phyloP scores from a whole-genome alignment of 306 rosid genomes.

The Gastrolobium villosum region DNA sequence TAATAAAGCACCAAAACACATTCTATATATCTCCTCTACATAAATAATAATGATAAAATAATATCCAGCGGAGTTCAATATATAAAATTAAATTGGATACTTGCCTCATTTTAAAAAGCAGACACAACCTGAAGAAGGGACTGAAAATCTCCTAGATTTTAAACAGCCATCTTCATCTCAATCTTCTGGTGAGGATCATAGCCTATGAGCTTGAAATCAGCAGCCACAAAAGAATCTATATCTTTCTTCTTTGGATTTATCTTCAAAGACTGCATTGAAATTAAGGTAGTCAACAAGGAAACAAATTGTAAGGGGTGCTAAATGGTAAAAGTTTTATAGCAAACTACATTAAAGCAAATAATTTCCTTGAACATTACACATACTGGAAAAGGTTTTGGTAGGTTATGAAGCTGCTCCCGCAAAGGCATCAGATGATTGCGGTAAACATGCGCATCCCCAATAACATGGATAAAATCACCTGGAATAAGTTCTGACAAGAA shows the following conservation, averaged over 20 bases:
- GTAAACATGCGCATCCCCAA: conserved; percentile 86
- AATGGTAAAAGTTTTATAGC: background rate
- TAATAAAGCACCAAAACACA: no score
- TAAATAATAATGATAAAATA: background rate
- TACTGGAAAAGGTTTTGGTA: conserved; percentile 85
- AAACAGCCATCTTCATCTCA: conserved; percentile 85
- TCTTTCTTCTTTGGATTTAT: conserved; percentile 72
- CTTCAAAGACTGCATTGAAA: conserved; percentile 66
- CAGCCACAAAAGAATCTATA: conserved; percentile 73
- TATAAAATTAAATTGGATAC: background rate
- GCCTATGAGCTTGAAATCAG: conserved; percentile 71
- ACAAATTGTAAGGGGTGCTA: background rate
- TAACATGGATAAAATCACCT: conserved; percentile 78
- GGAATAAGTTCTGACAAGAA: conserved; percentile 64
- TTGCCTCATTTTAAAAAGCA: conserved; percentile 59
- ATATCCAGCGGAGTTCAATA: no score
- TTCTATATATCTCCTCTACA: no score
- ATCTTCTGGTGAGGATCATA: conserved; percentile 86
- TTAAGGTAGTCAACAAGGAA: background rate
- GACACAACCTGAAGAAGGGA: conserved; percentile 27
- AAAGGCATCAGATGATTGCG: conserved; percentile 79
- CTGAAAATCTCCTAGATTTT: conserved; percentile 46
- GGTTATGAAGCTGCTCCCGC: conserved; percentile 80
- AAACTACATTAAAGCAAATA: background rate
- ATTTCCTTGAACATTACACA: conserved; percentile 37